Base-by-base conservation (phyloP, 331 rosid species). In the Quercus lobata region DNA sequence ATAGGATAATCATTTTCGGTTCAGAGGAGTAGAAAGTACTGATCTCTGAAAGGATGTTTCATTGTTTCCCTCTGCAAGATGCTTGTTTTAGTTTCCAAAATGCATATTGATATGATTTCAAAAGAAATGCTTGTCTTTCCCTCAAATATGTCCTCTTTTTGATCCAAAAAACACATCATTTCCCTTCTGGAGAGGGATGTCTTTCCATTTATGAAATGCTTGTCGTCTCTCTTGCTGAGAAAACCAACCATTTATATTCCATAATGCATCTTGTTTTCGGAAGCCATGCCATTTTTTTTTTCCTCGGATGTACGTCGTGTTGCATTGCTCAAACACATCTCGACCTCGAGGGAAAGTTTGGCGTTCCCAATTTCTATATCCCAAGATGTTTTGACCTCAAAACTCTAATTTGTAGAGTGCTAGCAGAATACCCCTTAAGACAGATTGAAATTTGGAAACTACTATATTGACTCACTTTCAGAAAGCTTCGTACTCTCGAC, bases 381-480 rank as follows among this genome's bases (percentile, higher is more conserved):
- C 66, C 15, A 22, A 21, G 27, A 17, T 35, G 72, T 65, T 30
- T 29, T 65, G 71, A 65, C 71, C 71, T 17, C 5, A 19, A 18
- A 65, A 65, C 71, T 16, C 71, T 2, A 60, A 60, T 60, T 11
- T 11, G 6, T 60, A 60, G 34, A 10, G 17, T 12, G 32, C 68
- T 15, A 49, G 54, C 54, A 49, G 17, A 60, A 27, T 12, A 14
- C 62, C 62, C 74, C n/a, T 34, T 77, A 74, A 14, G 74, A 19
- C 71, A 7, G 41, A 35, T 52, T 34, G 76, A 75, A 34, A 37
- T 32, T 75, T 17, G 37, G 73, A 55, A 74, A 41, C 62, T 63
- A 81, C 30, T 76, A 63, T 61, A 57, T 75, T 69, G 53, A 72
- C 61, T 76, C 84, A 55, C 41, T 63, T 55, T 57, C 76, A 54